Base-by-base conservation (phyloP, 2,329 filamentous ascomycete species). In the Chalara sp. region DNA sequence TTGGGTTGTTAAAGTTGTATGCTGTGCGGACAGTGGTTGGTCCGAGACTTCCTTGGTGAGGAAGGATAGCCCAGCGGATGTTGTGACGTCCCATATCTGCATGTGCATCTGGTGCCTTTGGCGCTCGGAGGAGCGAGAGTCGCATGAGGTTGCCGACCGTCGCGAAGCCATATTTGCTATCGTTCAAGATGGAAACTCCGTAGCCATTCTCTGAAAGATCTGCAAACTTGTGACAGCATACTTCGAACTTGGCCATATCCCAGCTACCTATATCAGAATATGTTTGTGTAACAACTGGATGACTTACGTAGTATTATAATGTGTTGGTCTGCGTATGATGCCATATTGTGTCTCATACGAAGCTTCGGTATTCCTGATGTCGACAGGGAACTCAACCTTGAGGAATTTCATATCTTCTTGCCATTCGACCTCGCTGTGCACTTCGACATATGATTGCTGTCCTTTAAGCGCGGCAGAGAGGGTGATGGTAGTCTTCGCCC, bases 211-310 rank as follows among this genome's bases (percentile, higher is more conserved):
- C 91, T 0, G 87, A 92, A 30, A 96, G 73, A 68, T 96, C 91
- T 8, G 91, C 91, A 75, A 89, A 96, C 66, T 91, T 92, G 73
- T 96, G 91, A 67, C 87, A 92, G 76, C 90, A 96, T 47, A 96
- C 91, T 72, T 96, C 91, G 61, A 96, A 96, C 64, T 96, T 96
- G 63, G 91, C 91, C 90, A 95, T 95, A 65, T 96, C 90, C 90
- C 90, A 96, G 59, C 81, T 78, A 51, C 2, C 45, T 21, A 10
- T 46, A 62, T 56, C 46, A 33, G 46, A 32, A 47, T 49, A 40
- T 48, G 6, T 8, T 37, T 5, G 21, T 6, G 32, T 11, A 46
- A 40, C 44, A 49, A 7, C n/a, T 4, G 7, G n/a, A 32, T 10
- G 8, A 65, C 66, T 59, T 79, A 82, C 72, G 76, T 86, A 3